Conservation (phyloP, 1,284 basidiomycete genomes). For the Moniliella sp. region DNA sequence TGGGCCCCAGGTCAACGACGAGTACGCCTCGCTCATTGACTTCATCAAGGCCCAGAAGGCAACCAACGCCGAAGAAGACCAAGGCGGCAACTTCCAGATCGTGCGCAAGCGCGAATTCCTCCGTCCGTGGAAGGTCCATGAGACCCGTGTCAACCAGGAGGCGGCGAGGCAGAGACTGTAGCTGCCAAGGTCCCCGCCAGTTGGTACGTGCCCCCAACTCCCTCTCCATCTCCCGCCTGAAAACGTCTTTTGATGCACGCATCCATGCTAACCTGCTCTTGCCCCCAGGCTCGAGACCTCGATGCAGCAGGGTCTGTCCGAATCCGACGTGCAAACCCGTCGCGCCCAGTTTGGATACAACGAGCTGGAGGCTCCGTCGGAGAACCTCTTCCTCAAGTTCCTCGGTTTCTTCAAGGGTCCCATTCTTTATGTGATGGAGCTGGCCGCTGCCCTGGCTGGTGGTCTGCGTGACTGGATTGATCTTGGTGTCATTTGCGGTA, state of each 20-base stretch:
- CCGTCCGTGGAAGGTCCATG: slow-evolving; percentile 26
- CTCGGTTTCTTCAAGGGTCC: slow-evolving; percentile 36
- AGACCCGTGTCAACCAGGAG: slow-evolving; percentile 33
- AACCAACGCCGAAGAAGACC: slow-evolving; percentile 11
- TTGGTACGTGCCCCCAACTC: no score
- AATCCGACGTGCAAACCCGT: slow-evolving; percentile 35
- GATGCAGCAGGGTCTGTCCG: slow-evolving; percentile 36
- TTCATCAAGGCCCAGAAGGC: slow-evolving; percentile 28
- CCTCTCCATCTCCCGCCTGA: no score
- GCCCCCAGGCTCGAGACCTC: slow-evolving; percentile 38
- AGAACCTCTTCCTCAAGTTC: slow-evolving; percentile 40
- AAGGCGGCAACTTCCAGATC: slow-evolving; percentile 17
- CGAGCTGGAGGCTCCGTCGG: slow-evolving; percentile 32
- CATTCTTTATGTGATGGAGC: slow-evolving; percentile 36
- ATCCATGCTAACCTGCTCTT: not conserved
- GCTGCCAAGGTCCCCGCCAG: slow-evolving; percentile 28
- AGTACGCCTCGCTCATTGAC: slow-evolving; percentile 25
- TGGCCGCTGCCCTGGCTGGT: slow-evolving; percentile 34
- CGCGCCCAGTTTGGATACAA: slow-evolving; percentile 33
- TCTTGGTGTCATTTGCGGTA: slow-evolving; percentile 40
- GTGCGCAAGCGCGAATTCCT: slow-evolving; percentile 27
- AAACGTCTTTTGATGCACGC: no score
- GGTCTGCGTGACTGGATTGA: slow-evolving; percentile 38
- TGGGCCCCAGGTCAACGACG: slow-evolving; percentile 13
- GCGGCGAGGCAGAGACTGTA: slow-evolving; percentile 27